These are phyloP conservation scores for Sordariomycetes sp. DNA, from an alignment of 2,329 filamentous ascomycete species.

Conservation along the genomic window DNA sequence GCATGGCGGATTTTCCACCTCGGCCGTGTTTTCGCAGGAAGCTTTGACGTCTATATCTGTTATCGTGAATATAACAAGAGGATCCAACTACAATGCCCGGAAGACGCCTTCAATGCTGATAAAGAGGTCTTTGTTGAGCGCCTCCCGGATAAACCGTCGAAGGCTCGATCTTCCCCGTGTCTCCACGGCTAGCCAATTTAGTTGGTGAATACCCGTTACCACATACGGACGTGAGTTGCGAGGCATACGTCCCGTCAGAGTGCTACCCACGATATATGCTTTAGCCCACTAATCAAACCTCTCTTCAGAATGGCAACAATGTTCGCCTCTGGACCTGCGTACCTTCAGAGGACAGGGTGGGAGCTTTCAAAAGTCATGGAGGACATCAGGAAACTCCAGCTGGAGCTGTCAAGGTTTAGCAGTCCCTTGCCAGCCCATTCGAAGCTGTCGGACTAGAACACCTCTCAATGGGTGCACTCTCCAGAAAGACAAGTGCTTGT, in stretches of 20 bases:
- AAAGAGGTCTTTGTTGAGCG: conserved; percentile 16
- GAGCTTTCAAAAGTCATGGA: conserved; percentile 24
- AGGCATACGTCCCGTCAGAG: not conserved
- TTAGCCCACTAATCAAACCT: not conserved
- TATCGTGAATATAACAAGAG: conserved; percentile 22
- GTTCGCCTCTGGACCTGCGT: conserved; percentile 6
- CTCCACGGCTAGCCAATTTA: conserved; percentile 20
- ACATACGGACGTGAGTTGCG: conserved; percentile 19
- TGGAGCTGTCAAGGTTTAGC: conserved; percentile 21
- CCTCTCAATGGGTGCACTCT: conserved; percentile 16
- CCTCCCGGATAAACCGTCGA: conserved; percentile 15
- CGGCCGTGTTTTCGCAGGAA: conserved; percentile 22
- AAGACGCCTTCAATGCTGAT: conserved; percentile 18
- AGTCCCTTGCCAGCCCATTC: conserved; percentile 18
- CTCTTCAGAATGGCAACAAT: conserved; percentile 8
- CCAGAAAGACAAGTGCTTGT: conserved; percentile 19
- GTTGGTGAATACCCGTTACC: conserved; percentile 21
- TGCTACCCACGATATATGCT: not conserved
- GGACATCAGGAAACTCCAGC: conserved; percentile 21
- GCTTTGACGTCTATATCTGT: conserved; percentile 24
- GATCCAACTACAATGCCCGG: conserved; percentile 20
- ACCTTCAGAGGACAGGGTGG: conserved; percentile 7
- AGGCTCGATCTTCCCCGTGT: conserved; percentile 12
- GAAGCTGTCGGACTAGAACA: conserved; percentile 19
- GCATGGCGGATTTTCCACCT: conserved; percentile 24